Base-by-base conservation (phyloP, 2,329 filamentous ascomycete species). In the Cercospora janseana region DNA sequence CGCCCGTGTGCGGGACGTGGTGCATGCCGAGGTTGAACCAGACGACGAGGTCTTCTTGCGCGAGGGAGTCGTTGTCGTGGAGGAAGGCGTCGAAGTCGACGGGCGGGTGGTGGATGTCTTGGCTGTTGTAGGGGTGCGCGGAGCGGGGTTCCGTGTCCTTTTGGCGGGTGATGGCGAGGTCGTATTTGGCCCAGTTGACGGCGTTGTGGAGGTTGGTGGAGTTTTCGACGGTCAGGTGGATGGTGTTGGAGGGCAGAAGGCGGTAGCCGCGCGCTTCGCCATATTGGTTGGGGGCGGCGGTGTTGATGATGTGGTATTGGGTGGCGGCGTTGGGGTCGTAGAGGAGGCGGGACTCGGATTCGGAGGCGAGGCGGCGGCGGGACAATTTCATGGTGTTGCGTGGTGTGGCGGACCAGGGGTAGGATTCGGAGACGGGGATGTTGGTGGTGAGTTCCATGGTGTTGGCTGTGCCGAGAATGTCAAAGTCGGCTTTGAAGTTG, bases 41-140 rank as follows among this genome's bases (percentile, higher is more conserved):
- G 71, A 97, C 97, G 55, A 95, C 88, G 66, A 96, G 97, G 61
- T 97, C 91, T 65, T 95, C 92, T 32, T 87, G 80, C 4, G 79
- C 75, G 0, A 89, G 91, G 40, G 83, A 79, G 58, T 77, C 71
- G 37, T 66, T n/a, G n/a, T n/a, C 69, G 51, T 77, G 58, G 46
- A 76, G 70, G 59, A 73, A 72, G 41, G 70, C 67, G 41, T 55
- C 49, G 51, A 77, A 77, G 57, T 75, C 69, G 13, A 75, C 66
- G 43, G 70, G 68, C 6, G 73, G 73, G 49, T 72, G 69, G 35
- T 63, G 61, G 13, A 68, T 69, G 9, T 68, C 57, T 32, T 67
- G 67, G 21, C 60, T 55, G 38, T 71, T 72, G 43, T 69, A 67
- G 0, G 69, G 61, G 18, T 64, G 63, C 6, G 68, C 68, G 6